These are phyloP conservation scores for Magnolia officinalis DNA, from an alignment of 164 flowering plant species.

Conservation along the genomic window DNA sequence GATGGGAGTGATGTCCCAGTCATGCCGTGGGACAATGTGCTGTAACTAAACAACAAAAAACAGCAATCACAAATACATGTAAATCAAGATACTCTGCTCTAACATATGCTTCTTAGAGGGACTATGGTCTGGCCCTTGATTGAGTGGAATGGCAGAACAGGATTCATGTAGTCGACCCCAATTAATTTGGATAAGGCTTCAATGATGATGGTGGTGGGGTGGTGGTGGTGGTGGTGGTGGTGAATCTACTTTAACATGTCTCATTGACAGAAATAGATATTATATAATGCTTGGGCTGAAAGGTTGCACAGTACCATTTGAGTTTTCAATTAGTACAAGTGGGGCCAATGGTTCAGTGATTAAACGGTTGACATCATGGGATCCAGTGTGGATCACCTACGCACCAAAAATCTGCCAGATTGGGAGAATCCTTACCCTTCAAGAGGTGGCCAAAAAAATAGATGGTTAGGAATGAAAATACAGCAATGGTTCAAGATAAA, in stretches of 20 bases:
- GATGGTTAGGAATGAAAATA: no score
- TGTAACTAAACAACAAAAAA: conserved; percentile 6
- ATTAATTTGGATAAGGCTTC: no score
- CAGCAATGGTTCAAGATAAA: background rate
- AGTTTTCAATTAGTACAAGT: no score
- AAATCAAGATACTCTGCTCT: background rate
- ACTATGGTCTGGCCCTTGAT: no score
- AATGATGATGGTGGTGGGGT: no score
- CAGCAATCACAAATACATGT: background rate
- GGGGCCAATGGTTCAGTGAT: background rate
- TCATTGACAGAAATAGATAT: background rate
- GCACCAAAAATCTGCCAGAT: background rate
- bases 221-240: no score
- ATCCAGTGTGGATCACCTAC: background rate
- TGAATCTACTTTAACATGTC: no score
- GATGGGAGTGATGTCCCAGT: conserved; percentile 11
- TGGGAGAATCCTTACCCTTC: no score
- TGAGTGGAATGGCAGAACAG: background rate
- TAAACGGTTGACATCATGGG: background rate
- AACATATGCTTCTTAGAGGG: background rate
- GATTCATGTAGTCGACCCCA: no score
- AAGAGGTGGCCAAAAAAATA: no score
- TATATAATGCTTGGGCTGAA: background rate
- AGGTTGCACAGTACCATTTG: background rate
- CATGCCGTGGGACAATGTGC: conserved; percentile 18